Conservation (phyloP, 1,284 basidiomycete species). For the Singerocomus inundabilis region DNA sequence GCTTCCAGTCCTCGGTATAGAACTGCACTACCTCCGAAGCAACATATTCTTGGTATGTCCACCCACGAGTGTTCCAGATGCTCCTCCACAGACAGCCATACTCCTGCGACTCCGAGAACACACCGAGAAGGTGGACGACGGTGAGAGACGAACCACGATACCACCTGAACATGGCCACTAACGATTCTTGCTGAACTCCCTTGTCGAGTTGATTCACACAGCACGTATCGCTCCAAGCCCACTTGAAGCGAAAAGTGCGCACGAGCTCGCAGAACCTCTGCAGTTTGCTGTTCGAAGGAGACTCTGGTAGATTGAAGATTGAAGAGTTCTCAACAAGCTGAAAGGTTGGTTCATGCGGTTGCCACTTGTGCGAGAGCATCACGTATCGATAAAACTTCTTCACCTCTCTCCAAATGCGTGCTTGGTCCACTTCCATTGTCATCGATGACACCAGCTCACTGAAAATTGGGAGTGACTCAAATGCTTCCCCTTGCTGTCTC, state of each 20-base stretch:
- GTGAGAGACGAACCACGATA: background rate
- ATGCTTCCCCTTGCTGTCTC: background rate
- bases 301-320: no score
- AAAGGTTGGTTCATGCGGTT: no score
- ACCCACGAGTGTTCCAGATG: background rate
- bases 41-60: background rate
- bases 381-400: no score
- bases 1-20: no score
- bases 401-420: no score
- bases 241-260: background rate
- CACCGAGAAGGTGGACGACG: background rate
- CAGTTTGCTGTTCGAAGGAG: background rate
- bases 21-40: background rate
- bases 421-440: no score
- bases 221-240: conserved; percentile 8
- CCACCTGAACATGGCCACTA: background rate
- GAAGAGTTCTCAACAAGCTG: no score
- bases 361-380: no score
- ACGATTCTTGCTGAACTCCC: no score
- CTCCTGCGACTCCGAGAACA: background rate
- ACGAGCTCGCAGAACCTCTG: background rate
- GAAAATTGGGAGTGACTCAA: conserved; percentile 1
- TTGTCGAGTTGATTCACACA: background rate
- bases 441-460: background rate
- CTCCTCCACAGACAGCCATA: background rate